Evolutionary conservation across 78 protist species (phyloP).

Genomic region (Paulinella micropora): DNA sequence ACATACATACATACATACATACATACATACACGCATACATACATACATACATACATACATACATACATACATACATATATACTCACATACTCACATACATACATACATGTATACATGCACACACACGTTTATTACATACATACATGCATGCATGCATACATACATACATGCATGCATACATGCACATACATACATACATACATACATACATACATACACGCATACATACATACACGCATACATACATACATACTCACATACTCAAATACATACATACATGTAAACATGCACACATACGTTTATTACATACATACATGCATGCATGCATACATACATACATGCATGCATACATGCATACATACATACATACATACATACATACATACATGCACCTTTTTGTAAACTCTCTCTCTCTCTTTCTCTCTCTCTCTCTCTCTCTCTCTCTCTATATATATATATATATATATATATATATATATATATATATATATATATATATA

Average conservation of each 20-base stretch:
- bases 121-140: neutral
- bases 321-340: neutral
- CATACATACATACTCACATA: neutral
- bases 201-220: neutral
- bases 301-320: neutral
- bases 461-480: too few species aligned
- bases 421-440: too few species aligned
- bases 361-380: neutral
- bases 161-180: neutral
- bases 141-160: neutral
- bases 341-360: neutral
- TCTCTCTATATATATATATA: too few species aligned
- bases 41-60: neutral
- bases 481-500: too few species aligned
- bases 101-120: neutral
- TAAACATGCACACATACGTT: neutral
- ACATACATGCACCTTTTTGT: too few species aligned
- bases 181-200: neutral
- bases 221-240: neutral
- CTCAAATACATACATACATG: neutral
- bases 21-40: neutral
- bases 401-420: too few species aligned
- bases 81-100: neutral
- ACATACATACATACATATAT: neutral
- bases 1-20: neutral